Conservation (phyloP, 495 filamentous ascomycete genomes). For the Penicillium taxi region DNA sequence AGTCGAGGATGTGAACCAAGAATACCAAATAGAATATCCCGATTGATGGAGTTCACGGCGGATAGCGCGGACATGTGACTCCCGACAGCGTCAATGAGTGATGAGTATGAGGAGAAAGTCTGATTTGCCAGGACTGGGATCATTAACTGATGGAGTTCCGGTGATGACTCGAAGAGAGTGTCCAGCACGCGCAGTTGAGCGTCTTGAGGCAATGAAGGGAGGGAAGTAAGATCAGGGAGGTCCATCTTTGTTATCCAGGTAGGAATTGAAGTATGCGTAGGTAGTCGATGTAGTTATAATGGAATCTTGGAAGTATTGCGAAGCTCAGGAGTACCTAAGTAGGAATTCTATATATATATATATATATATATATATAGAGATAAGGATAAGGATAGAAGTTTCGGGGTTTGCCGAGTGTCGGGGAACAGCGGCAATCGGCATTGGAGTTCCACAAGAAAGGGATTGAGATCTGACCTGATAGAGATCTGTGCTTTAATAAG, state of each 20-base stretch:
- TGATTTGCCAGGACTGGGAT: conserved; percentile 56
- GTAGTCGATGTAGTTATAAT: too few species aligned
- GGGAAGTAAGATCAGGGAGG: conserved; percentile 44
- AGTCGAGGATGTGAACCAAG: conserved; percentile 83
- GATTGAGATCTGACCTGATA: too few species aligned
- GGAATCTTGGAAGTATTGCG: too few species aligned
- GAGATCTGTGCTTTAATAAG: too few species aligned
- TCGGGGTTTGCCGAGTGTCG: too few species aligned
- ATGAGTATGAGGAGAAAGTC: conserved; percentile 53
- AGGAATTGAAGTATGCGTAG: too few species aligned
- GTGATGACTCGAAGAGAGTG: conserved; percentile 78
- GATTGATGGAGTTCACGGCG: conserved; percentile 42
- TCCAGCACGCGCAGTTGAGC: conserved; percentile 60
- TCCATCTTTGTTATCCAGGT: conserved; percentile 17
- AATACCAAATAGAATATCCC: conserved; percentile 56
- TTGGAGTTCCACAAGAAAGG: too few species aligned
- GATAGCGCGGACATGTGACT: conserved; percentile 46
- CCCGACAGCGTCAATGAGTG: conserved; percentile 51
- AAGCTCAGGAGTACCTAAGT: too few species aligned
- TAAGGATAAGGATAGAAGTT: too few species aligned
- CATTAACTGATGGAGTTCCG: conserved; percentile 63
- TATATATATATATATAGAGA: too few species aligned
- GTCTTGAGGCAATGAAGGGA: conserved; percentile 49
- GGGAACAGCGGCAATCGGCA: too few species aligned
- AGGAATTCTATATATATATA: too few species aligned